phyloP scores from a whole-genome alignment of 805 yeast genomes.

The Candida sakaeoensis region DNA sequence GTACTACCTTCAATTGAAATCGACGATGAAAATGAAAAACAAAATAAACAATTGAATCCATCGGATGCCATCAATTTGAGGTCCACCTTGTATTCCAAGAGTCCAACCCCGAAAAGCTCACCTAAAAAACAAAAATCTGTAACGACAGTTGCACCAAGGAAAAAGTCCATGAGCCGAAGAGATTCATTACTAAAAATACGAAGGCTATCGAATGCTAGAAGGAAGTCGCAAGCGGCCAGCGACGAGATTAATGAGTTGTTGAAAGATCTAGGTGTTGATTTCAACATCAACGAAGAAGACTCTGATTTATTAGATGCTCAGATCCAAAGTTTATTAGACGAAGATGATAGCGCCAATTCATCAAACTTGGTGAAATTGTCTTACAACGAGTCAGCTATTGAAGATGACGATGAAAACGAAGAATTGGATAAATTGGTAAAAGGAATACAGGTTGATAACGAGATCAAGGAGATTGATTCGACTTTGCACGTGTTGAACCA shows the following conservation, averaged over 20 bases:
- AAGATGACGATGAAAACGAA: conserved; percentile 31
- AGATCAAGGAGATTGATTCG: conserved; percentile 18
- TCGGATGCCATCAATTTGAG: conserved; percentile 58
- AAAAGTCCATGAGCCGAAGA: conserved; percentile 9
- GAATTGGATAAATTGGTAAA: conserved; percentile 33
- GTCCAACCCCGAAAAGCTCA: conserved; percentile 17
- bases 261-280: conserved; percentile 31
- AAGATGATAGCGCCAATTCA: conserved; percentile 16
- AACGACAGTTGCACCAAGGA: not conserved
- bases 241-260: conserved; percentile 38
- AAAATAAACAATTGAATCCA: conserved; percentile 47
- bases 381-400: conserved; percentile 21
- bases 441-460: conserved; percentile 13
- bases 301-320: conserved; percentile 29
- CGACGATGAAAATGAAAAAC: conserved; percentile 23
- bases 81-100: conserved; percentile 37
- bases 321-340: conserved; percentile 27
- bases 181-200: conserved; percentile 18
- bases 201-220: conserved; percentile 33
- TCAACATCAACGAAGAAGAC: conserved; percentile 24
- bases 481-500: conserved; percentile 33
- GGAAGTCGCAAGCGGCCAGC: conserved; percentile 36
- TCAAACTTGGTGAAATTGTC: conserved; percentile 16
- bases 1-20: conserved; percentile 71
- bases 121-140: conserved; percentile 10